Base-by-base conservation (phyloP, 2,329 filamentous ascomycete genomes). In the Aureobasidium pullulans region DNA sequence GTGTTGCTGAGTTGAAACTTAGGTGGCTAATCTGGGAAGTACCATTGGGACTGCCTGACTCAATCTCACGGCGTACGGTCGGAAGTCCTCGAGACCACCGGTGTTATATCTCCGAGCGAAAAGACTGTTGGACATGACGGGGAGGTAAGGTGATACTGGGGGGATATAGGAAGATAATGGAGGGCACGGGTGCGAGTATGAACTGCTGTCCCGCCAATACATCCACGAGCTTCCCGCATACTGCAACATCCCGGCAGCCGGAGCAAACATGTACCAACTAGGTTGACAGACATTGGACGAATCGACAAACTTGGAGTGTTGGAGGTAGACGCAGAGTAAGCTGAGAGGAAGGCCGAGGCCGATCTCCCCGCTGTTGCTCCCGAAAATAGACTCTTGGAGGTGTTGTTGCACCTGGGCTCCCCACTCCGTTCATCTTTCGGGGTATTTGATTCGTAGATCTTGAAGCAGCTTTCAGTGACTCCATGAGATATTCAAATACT, bases 261-360 rank as follows among this genome's bases (percentile, higher is more conserved):
- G 37, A 56, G 52, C 52, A 56, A 56, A 44, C 50, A 54, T 43
- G 50, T 43, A 43, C 50, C 50, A 54, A 54, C 50, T 23, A 54
- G 50, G 50, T 37, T 43, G 50, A 32, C n/a, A 54, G 39, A 54
- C 37, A 31, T 42, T 43, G 50, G 50, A 16, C 34, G 37, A 42
- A 36, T 19, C 11, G 37, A 54, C 28, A 43, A 32, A 42, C 37
- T 40, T 52, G 39, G 40, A 44, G 40, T 46, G 40, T 56, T 44
- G 52, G 52, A 37, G 11, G 52, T 43, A 43, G n/a, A 40, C 49
- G 16, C 49, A 42, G 28, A 50, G 49, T 54, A 54, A 54, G 50
- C 50, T 54, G 50, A 54, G 39, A 54, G 39, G 29, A 23, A 43
- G 50, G 50, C 28, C 50, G 9, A 37, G 39, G 49, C 49, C 49